Base-by-base conservation (phyloP, 441 rosid species). In the Syzygium syzygioides region DNA sequence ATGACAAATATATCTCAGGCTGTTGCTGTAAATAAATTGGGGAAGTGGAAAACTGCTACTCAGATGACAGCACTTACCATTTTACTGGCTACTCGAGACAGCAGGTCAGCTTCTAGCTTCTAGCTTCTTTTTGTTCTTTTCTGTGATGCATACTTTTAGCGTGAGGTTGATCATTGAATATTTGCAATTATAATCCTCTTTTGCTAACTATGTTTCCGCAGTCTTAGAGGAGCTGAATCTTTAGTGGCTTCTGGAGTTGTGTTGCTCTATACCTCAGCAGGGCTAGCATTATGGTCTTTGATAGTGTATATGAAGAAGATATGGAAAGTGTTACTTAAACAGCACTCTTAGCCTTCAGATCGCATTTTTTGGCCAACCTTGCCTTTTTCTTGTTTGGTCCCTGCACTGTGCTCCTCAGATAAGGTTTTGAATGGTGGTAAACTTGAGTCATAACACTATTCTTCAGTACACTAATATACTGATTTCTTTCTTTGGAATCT, bases 41-140 rank as follows among this genome's bases (percentile, higher is more conserved):
- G 99, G 60, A 97, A 97, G 91, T 96, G 99, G 99, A 96, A 98
- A 94, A 98, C 99, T 64, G 99, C 99, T 57, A 93, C 97, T 23
- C 99, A 98, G 94, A 98, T 98, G 99, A 94, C 86, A 90, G 99
- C 99, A 14, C 91, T 98, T 88, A 96, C 96, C 86, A 94, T 98
- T 92, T 97, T 98, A 48, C 94, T 96, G 90, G 98, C 98, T 79
- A 94, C 95, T 89, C 95, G 96, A 92, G 98, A 96, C 88, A 93
- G 93, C 96, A 94, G 95, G 97, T 95, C 32, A 55, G 53, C 57
- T 85, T 66, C 26, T 59, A 55, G 53, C 57, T 85, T 66, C 26
- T 59, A 32, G 41, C 55, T 28, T 87, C 62, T 76, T 30, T 76
- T 87, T 90, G 50, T 80, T 4, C 32, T 89, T 32, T 19, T 48